Base-by-base conservation (phyloP, 495 filamentous ascomycete genomes). In the Lophiostoma macrostomum region DNA sequence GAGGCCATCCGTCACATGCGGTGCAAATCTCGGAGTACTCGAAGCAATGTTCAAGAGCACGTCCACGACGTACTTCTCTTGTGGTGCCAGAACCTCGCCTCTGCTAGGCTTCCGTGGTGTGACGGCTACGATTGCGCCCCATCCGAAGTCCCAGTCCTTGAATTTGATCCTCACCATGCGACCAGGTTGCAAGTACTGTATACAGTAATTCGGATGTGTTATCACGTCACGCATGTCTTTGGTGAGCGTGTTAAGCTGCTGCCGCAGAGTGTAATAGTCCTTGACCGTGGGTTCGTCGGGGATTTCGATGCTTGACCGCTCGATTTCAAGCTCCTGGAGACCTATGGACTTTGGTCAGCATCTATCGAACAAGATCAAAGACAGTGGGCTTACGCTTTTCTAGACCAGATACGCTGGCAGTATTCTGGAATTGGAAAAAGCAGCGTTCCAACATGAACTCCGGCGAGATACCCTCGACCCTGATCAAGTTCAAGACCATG, bases 371-470 rank as follows among this genome's bases (percentile, higher is more conserved):
- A 41, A 25, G 32, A 5, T 14, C 2, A 13, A 5, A 35, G n/a
- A 11, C 13, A n/a, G n/a, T 28, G 14, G n/a, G 64, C 64, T 42
- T 66, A 78, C 78, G 71, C 58, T 83, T 82, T 67, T 97, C 93
- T 24, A 97, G 73, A 30, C 76, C 76, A 24, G 86, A 84, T 38
- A 95, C 86, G 58, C 84, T 86, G 2, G 89, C 86, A 7, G 88
- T 87, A 60, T 93, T 96, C 68, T 98, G 93, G 70, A 98, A 98
- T 69, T 98, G 94, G 69, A 86, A 94, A 74, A 98, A 98, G 63
- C 94, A 97, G 57, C 84, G 79, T 72, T 96, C 88, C 13, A 98
- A 76, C 93, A 98, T 97, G 68, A 84, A 96, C 59, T 97, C 90
- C 8, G 93, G 94, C 7, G 88, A 95, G 42, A 98, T 93, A 11